These are phyloP conservation scores for Osmanthus fragrans DNA, from an alignment of 257 asterid genomes.

Conservation along the genomic window DNA sequence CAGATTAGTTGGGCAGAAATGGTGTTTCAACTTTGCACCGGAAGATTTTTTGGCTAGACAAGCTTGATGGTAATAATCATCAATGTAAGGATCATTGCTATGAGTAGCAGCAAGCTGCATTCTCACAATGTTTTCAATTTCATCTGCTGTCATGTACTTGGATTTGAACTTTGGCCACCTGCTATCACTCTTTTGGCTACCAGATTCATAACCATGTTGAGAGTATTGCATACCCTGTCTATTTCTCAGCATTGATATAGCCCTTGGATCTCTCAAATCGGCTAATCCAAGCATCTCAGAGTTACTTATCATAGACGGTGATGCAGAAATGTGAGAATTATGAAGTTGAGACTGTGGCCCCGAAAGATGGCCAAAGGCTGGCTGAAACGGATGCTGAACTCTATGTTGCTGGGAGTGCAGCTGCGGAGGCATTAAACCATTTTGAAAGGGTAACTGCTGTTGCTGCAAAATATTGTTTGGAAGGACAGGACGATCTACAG, in stretches of 20 bases:
- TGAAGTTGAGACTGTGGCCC: slow-evolving; percentile 59
- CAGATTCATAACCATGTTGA: slow-evolving; percentile 49
- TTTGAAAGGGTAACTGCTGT: slow-evolving; percentile 58
- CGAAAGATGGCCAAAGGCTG: slow-evolving; percentile 52
- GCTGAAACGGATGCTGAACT: slow-evolving; percentile 59
- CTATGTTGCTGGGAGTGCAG: slow-evolving; percentile 61
- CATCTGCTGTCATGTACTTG: slow-evolving; percentile 82
- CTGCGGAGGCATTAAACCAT: slow-evolving; percentile 63
- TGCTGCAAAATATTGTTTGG: slow-evolving; percentile 56
- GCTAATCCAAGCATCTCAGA: slow-evolving; percentile 62
- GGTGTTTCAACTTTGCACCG: slow-evolving; percentile 74
- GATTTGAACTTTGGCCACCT: slow-evolving; percentile 77
- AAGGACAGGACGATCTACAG: slow-evolving; percentile 55
- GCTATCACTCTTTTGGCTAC: slow-evolving; percentile 45
- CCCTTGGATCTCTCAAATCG: slow-evolving; percentile 79
- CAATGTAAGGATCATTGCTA: slow-evolving; percentile 87
- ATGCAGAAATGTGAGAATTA: slow-evolving; percentile 53
- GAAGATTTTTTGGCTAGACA: slow-evolving; percentile 73
- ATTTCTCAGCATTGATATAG: slow-evolving; percentile 52
- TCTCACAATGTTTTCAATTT: slow-evolving; percentile 80
- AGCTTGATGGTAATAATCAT: slow-evolving; percentile 94
- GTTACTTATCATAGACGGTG: slow-evolving; percentile 63
- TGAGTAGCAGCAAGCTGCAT: slow-evolving; percentile 90
- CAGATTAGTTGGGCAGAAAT: slow-evolving; percentile 75
- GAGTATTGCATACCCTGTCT: slow-evolving; percentile 58